These are phyloP conservation scores for Umbilicaria muhlenbergii DNA, from an alignment of 495 filamentous ascomycete genomes.

Conservation along the genomic window DNA sequence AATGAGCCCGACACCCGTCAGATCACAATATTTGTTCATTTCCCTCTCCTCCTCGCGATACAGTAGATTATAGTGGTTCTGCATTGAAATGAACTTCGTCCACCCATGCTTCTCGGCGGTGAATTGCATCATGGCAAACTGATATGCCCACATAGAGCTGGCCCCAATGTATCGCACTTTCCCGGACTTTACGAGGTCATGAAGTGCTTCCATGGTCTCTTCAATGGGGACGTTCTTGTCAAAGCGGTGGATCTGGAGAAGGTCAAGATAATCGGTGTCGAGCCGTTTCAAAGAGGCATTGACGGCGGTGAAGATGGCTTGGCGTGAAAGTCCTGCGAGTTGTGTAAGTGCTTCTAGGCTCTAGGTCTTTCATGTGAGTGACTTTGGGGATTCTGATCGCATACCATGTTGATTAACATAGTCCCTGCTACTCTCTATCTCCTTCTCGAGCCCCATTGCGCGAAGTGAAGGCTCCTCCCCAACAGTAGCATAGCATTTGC, in stretches of 20 bases:
- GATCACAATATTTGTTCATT: slow-evolving; percentile 31
- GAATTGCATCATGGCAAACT: slow-evolving; percentile 51
- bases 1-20: slow-evolving; percentile 49
- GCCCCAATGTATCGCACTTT: slow-evolving; percentile 59
- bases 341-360: background rate
- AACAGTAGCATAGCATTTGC: slow-evolving; percentile 26
- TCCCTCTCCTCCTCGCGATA: slow-evolving; percentile 68
- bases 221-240: slow-evolving; percentile 40
- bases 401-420: slow-evolving; percentile 26
- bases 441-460: slow-evolving; percentile 14
- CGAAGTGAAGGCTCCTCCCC: slow-evolving; percentile 18
- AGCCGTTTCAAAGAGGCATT: slow-evolving; percentile 51
- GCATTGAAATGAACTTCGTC: slow-evolving; percentile 66
- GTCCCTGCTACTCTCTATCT: slow-evolving; percentile 22
- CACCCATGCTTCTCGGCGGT: slow-evolving; percentile 46
- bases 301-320: slow-evolving; percentile 55
- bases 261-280: slow-evolving; percentile 51
- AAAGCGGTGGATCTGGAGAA: slow-evolving; percentile 62
- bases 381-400: slow-evolving; percentile 1
- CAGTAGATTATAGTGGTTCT: slow-evolving; percentile 56
- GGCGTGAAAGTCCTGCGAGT: slow-evolving; percentile 37
- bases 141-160: slow-evolving; percentile 48
- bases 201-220: slow-evolving; percentile 59
- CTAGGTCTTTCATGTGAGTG: slow-evolving; percentile 4
- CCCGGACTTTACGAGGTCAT: slow-evolving; percentile 48